These are phyloP conservation scores for Fusarium sp. DNA, from an alignment of 2,329 filamentous ascomycete species.

Conservation along the genomic window DNA sequence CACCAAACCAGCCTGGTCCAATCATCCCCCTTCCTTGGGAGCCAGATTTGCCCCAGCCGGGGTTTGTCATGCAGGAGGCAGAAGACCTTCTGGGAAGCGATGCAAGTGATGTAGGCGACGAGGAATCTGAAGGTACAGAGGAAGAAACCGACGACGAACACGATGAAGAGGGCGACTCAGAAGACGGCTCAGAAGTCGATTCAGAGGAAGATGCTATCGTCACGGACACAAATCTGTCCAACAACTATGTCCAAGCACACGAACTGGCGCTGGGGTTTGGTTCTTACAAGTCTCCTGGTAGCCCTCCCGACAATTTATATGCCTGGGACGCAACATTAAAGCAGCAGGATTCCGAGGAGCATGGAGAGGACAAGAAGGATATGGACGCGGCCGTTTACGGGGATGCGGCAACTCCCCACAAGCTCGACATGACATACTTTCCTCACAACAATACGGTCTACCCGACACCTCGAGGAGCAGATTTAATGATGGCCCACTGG, in stretches of 20 bases:
- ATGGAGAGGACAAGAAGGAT: background rate
- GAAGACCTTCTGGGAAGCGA: conserved; percentile 30
- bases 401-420: background rate
- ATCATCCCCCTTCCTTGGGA: conserved; percentile 22
- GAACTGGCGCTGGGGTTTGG: conserved; percentile 6
- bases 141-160: conserved; percentile 40
- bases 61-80: conserved; percentile 21
- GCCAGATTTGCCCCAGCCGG: conserved; percentile 28
- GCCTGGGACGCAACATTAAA: conserved; percentile 26
- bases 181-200: conserved; percentile 34
- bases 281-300: background rate
- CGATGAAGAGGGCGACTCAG: conserved; percentile 24
- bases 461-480: conserved; percentile 29
- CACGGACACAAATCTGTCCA: conserved; percentile 24
- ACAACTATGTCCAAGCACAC: conserved; percentile 10
- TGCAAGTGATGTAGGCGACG: conserved; percentile 33
- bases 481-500: conserved; percentile 43
- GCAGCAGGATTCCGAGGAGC: conserved; percentile 9
- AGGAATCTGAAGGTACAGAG: conserved; percentile 38
- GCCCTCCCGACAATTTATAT: conserved; percentile 27
- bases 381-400: background rate
- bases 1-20: conserved; percentile 6
- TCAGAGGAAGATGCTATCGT: conserved; percentile 18
- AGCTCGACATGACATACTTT: conserved; percentile 54
- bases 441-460: conserved; percentile 51